Evolutionary conservation across 768 basidiomycete genomes (phyloP).

Genomic region (Botryobasidium botryosum): DNA sequence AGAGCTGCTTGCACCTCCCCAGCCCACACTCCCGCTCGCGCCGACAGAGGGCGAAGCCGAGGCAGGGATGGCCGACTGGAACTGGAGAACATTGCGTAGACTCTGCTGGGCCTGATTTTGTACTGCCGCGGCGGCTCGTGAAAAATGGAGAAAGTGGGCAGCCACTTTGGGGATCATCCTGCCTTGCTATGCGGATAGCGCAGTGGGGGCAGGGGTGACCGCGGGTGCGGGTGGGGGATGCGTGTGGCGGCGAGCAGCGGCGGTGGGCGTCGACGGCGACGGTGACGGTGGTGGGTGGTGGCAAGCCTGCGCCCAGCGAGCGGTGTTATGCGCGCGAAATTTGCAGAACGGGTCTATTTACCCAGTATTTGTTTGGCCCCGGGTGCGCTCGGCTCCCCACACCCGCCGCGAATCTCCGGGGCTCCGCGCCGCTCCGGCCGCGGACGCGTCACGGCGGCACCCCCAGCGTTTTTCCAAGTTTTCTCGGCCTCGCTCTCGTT

Average conservation of each 20-base stretch:
- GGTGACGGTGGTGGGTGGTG: too few species aligned
- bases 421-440: too few species aligned
- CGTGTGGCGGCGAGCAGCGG: not conserved
- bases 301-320: too few species aligned
- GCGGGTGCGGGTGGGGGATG: not conserved
- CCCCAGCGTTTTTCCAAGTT: too few species aligned
- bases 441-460: too few species aligned
- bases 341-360: too few species aligned
- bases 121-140: conserved; percentile 57
- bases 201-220: not conserved
- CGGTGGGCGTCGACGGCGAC: not conserved
- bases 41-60: not conserved
- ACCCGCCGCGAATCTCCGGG: too few species aligned
- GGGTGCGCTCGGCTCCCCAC: too few species aligned
- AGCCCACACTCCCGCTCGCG: not conserved
- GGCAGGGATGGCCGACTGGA: conserved; percentile 23
- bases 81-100: conserved; percentile 52
- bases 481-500: too few species aligned
- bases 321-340: too few species aligned
- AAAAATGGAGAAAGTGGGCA: conserved; percentile 56
- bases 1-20: conserved; percentile 24
- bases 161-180: conserved; percentile 71
- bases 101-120: conserved; percentile 39
- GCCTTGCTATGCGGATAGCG: not conserved
- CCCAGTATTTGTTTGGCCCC: not conserved